Percentiles rank a stretch among this genome's conserved stretches.
These are phyloP conservation scores for Xanthoparmelia taractica DNA, from an alignment of 495 filamentous ascomycete genomes.

Conservation along the genomic window DNA sequence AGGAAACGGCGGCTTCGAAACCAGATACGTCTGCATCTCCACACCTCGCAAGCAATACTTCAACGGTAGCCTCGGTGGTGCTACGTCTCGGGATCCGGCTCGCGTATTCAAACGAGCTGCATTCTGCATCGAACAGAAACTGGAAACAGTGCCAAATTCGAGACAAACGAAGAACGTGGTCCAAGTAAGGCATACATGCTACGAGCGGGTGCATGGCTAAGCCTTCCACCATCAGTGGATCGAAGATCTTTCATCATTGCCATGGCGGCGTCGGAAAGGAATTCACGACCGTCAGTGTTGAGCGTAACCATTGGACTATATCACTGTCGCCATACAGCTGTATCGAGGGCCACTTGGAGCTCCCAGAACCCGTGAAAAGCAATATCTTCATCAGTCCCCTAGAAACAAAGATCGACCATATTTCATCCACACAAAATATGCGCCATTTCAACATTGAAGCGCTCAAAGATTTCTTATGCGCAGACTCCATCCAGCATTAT, in stretches of 20 bases:
- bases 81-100: neutral
- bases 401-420: slow-evolving; percentile 8
- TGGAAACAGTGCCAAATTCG: neutral
- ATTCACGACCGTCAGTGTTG: neutral
- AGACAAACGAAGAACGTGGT: neutral
- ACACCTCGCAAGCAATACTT: neutral
- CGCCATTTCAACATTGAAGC: slow-evolving; percentile 18
- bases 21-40: neutral
- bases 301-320: slow-evolving; percentile 11
- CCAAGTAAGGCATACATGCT: neutral
- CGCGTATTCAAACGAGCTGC: neutral
- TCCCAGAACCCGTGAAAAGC: slow-evolving; percentile 34
- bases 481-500: slow-evolving; percentile 21
- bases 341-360: slow-evolving; percentile 32
- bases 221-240: neutral
- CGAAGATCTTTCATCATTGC: neutral
- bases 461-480: slow-evolving; percentile 23
- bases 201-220: neutral
- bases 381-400: slow-evolving; percentile 17
- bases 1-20: neutral
- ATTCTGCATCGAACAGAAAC: neutral
- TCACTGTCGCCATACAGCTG: slow-evolving; percentile 38
- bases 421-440: slow-evolving; percentile 19
- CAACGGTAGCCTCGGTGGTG: neutral
- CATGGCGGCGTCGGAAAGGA: neutral